These are phyloP conservation scores for Filobasidium floriforme DNA, from an alignment of 768 basidiomycete genomes.

Conservation along the genomic window DNA sequence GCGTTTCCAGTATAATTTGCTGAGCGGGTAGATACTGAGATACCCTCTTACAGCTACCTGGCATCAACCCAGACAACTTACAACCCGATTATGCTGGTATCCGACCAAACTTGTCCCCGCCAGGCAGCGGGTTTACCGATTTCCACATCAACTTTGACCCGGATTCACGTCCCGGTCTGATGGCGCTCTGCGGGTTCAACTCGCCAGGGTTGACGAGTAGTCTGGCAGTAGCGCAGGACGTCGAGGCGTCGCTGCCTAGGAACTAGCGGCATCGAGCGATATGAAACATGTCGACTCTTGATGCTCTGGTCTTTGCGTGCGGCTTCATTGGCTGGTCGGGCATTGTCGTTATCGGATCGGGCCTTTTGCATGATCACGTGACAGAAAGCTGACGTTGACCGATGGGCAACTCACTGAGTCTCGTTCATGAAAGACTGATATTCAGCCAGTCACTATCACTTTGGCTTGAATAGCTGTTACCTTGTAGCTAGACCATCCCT, in stretches of 20 bases:
- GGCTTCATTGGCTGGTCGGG: too few relatives aligned
- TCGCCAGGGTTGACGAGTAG: constrained; percentile 83
- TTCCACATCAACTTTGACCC: constrained; percentile 61
- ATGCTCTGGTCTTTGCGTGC: too few relatives aligned
- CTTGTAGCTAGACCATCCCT: too few relatives aligned
- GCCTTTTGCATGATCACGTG: too few relatives aligned
- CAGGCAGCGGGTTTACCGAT: constrained; percentile 70
- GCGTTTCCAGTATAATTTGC: background rate
- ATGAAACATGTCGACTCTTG: background rate
- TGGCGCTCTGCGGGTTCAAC: constrained; percentile 83
- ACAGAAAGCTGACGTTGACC: too few relatives aligned
- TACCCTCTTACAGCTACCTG: constrained; percentile 36
- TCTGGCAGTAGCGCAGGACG: constrained; percentile 76
- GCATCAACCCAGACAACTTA: constrained; percentile 32
- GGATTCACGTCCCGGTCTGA: constrained; percentile 49
- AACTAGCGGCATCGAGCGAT: too few relatives aligned
- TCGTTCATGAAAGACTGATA: too few relatives aligned
- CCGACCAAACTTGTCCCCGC: constrained; percentile 75
- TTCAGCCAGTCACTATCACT: too few relatives aligned
- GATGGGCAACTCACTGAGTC: too few relatives aligned
- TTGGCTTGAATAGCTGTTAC: too few relatives aligned
- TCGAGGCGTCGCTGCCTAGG: constrained; percentile 48
- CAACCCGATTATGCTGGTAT: constrained; percentile 42
- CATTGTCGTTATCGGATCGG: too few relatives aligned
- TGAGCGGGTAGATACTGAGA: too few relatives aligned